Evolutionary conservation across 768 basidiomycete species (phyloP).

Genomic region (Pisolithus microcarpus): DNA sequence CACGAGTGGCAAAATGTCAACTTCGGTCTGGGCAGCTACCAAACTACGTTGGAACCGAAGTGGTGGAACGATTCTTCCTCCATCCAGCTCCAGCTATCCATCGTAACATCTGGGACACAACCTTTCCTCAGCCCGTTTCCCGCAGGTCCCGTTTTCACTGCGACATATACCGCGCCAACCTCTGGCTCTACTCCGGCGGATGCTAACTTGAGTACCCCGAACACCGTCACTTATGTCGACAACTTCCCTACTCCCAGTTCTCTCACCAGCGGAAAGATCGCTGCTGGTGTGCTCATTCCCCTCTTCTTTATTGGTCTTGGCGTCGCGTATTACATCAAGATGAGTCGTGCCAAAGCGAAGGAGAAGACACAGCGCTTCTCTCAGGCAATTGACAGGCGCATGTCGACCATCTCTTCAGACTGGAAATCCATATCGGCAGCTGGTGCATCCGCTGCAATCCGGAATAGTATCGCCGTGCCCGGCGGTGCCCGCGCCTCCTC

Average conservation of each 20-base stretch:
- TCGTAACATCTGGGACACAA: constrained; percentile 44
- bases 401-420: constrained; percentile 73
- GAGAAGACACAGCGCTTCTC: constrained; percentile 55
- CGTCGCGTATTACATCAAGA: constrained; percentile 44
- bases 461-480: constrained; percentile 52
- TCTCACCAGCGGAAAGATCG: constrained; percentile 49
- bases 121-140: constrained; percentile 48
- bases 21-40: constrained; percentile 42
- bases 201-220: constrained; percentile 32
- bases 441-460: constrained; percentile 69
- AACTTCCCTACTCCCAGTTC: constrained; percentile 29
- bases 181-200: constrained; percentile 32
- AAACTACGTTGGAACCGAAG: constrained; percentile 44
- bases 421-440: constrained; percentile 69
- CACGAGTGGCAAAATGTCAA: constrained; percentile 53
- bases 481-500: constrained; percentile 36
- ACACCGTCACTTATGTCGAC: constrained; percentile 35
- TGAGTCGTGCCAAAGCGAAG: constrained; percentile 41
- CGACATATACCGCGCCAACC: constrained; percentile 45
- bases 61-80: constrained; percentile 64
- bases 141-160: constrained; percentile 64
- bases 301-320: constrained; percentile 48
- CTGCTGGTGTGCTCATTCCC: constrained; percentile 56
- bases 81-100: constrained; percentile 49
- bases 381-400: constrained; percentile 68